Conservation (phyloP, 108 stramenopile genomes). For the Thalassiosira profunda region DNA sequence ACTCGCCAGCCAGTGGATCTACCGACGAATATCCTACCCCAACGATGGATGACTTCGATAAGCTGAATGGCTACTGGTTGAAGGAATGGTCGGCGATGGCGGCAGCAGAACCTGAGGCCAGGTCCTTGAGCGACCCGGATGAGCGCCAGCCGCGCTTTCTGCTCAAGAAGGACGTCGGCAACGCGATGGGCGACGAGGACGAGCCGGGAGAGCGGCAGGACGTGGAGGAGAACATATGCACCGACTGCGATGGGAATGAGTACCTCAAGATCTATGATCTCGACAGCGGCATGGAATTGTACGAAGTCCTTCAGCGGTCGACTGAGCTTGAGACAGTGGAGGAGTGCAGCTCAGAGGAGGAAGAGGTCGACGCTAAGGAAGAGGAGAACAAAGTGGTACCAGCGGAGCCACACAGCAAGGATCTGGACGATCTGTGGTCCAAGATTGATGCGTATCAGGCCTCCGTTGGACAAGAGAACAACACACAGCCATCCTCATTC, state of each 20-base stretch:
- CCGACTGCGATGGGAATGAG: constrained; percentile 10
- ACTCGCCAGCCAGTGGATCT: not conserved
- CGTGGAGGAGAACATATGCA: constrained; percentile 2
- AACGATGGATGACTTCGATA: not conserved
- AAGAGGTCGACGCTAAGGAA: not conserved
- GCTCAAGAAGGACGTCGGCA: constrained; percentile 10
- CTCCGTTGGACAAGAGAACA: not conserved
- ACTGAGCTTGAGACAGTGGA: constrained; percentile 21
- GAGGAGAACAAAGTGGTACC: not conserved
- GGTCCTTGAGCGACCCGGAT: not conserved
- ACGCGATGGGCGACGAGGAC: constrained; percentile 16
- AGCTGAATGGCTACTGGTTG: constrained; percentile 6
- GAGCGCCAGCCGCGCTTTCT: not conserved
- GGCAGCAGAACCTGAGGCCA: not conserved
- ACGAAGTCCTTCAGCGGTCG: constrained; percentile 7
- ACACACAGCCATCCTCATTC: too few relatives aligned
- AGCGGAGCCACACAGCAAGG: not conserved
- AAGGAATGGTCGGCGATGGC: not conserved
- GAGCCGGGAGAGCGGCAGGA: not conserved
- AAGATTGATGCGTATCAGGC: constrained; percentile 4
- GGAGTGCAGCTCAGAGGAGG: constrained; percentile 10
- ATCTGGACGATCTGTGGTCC: not conserved
- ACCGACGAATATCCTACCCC: not conserved
- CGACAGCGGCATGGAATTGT: constrained; percentile 4
- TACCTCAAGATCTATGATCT: constrained; percentile 13